phyloP scores from a whole-genome alignment of 2,329 filamentous ascomycete species.

The Calonectria ilicicola region DNA sequence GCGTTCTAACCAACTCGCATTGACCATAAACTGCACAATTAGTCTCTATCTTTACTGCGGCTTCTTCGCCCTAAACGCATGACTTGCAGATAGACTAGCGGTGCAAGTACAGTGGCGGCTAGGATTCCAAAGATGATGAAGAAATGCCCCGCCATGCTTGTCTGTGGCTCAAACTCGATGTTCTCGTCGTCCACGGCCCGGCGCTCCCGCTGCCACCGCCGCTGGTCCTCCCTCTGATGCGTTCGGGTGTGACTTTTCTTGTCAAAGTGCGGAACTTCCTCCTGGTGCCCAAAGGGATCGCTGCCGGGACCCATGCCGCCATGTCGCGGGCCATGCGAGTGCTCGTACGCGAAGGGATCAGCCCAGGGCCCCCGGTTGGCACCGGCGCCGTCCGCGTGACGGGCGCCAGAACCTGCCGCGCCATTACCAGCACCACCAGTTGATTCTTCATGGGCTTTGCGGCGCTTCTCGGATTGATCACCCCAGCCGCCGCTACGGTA shows the following conservation, averaged over 20 bases:
- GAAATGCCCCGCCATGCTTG: slow-evolving; percentile 59
- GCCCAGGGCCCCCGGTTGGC: slow-evolving; percentile 38
- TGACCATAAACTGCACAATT: slow-evolving; percentile 8
- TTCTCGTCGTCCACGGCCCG: slow-evolving; percentile 54
- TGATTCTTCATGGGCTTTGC: slow-evolving; percentile 61
- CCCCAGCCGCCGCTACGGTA: slow-evolving; percentile 87
- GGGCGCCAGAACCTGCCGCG: neutral
- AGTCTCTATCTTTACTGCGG: slow-evolving; percentile 38
- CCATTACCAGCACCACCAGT: slow-evolving; percentile 43
- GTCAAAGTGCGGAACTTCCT: slow-evolving; percentile 84
- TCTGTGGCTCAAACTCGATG: slow-evolving; percentile 56
- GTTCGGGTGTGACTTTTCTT: slow-evolving; percentile 78
- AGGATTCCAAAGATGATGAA: slow-evolving; percentile 63
- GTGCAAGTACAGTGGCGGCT: slow-evolving; percentile 58
- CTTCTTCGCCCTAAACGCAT: slow-evolving; percentile 46
- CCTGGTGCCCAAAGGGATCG: slow-evolving; percentile 57
- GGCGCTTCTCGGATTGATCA: slow-evolving; percentile 68
- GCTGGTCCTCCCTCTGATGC: slow-evolving; percentile 72
- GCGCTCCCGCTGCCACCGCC: slow-evolving; percentile 50
- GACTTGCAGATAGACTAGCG: slow-evolving; percentile 54
- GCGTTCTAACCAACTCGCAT: neutral
- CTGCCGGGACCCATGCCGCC: slow-evolving; percentile 72
- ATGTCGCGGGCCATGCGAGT: slow-evolving; percentile 21
- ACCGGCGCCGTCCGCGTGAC: neutral
- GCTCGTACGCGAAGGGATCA: slow-evolving; percentile 32